A percentile compares a stretch with the other conserved stretches of the same genome.
Conservation (phyloP, 495 filamentous ascomycete species). For the Wilcoxina mikolae region DNA sequence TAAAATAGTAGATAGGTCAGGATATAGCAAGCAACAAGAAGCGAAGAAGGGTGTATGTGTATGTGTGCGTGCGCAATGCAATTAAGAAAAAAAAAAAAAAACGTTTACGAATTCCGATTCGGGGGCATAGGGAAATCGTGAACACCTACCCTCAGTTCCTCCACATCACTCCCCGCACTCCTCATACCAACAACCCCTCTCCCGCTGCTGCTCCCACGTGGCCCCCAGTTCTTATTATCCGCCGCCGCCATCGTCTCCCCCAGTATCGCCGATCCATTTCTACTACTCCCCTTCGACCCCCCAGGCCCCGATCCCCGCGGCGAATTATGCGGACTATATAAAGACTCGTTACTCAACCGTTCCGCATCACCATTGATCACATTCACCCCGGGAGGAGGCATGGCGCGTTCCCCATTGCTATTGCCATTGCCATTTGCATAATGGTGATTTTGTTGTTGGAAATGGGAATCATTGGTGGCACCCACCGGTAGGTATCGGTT, state of each 20-base stretch:
- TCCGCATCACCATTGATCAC: background rate
- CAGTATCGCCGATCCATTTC: constrained; percentile 1
- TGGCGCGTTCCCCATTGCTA: constrained; percentile 11
- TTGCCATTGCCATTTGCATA: constrained; percentile 31
- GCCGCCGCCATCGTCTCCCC: background rate
- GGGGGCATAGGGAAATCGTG: constrained; percentile 24
- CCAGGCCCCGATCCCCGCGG: background rate
- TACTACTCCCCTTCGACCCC: background rate
- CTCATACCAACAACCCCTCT: constrained; percentile 6
- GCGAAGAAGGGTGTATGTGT: too few species aligned
- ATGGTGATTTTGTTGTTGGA: constrained; percentile 18
- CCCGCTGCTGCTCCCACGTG: background rate
- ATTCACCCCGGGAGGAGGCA: background rate
- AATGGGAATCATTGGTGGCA: constrained; percentile 8
- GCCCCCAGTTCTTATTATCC: constrained; percentile 4
- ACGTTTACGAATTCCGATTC: background rate
- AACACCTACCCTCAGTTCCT: constrained; percentile 54
- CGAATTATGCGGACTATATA: constrained; percentile 20
- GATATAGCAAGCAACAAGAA: background rate
- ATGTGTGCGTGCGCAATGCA: too few species aligned
- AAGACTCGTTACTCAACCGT: constrained; percentile 15
- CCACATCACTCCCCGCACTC: constrained; percentile 43
- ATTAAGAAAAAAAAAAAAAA: background rate
- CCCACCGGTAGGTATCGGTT: constrained; percentile 25
- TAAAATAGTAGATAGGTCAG: background rate